Percentiles rank a stretch among this genome's conserved stretches.
phyloP scores from a whole-genome alignment of 75 land plant genomes.

The Selaginella tamariscina region DNA sequence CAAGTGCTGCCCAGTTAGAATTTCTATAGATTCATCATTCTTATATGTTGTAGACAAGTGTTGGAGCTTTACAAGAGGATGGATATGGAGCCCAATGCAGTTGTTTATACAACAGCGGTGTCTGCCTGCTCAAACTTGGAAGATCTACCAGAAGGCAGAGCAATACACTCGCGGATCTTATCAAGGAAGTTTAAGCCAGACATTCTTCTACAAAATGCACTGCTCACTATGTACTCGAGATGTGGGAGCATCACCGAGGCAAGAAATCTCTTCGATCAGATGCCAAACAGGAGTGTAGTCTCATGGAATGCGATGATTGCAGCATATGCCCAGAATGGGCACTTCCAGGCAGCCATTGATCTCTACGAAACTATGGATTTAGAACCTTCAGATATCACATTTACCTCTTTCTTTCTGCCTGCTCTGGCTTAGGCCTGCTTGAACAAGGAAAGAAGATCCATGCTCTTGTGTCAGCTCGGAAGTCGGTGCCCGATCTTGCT shows the following conservation, averaged over 20 bases:
- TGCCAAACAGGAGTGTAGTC: not conserved
- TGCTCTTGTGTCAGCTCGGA: not conserved
- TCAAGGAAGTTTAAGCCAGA: not conserved
- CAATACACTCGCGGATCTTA: not conserved
- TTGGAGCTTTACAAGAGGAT: constrained; percentile 1
- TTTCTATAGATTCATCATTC: no score
- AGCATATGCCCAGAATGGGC: not conserved
- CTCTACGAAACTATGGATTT: not conserved
- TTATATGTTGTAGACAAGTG: no score
- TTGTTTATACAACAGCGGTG: not conserved
- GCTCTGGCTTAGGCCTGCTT: not conserved
- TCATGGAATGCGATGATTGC: not conserved
- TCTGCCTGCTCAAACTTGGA: not conserved
- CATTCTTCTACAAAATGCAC: not conserved
- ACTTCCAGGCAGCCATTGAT: not conserved
- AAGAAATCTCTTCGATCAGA: not conserved
- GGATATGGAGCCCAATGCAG: not conserved
- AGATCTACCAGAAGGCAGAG: not conserved
- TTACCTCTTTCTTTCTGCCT: not conserved
- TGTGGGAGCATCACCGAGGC: not conserved
- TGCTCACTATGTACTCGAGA: not conserved
- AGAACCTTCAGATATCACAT: not conserved
- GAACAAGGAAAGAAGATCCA: not conserved
- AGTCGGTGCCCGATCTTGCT: not conserved
- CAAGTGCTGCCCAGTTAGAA: no score